These are phyloP conservation scores for Cyclotella baltica DNA, from an alignment of 108 stramenopile species.

Conservation along the genomic window DNA sequence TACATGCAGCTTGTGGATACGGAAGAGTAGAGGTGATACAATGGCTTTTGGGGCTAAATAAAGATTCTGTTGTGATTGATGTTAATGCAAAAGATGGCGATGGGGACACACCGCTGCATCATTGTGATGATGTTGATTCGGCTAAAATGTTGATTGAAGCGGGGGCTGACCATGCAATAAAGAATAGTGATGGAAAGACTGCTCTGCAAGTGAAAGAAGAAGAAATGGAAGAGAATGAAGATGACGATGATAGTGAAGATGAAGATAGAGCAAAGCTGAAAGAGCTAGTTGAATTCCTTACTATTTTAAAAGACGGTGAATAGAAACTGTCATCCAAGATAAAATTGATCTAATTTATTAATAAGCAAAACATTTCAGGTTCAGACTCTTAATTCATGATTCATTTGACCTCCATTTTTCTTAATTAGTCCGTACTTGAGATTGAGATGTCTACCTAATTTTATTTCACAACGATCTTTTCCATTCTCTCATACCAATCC, in stretches of 20 bases:
- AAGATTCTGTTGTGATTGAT: conserved; percentile 22
- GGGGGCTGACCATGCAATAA: conserved; percentile 46
- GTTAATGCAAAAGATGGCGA: conserved; percentile 59
- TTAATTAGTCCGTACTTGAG: too few relatives aligned
- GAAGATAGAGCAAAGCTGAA: conserved; percentile 57
- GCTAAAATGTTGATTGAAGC: conserved; percentile 53
- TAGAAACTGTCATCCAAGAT: too few relatives aligned
- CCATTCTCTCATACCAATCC: conserved; percentile 63
- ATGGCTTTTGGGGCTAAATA: conserved; percentile 48
- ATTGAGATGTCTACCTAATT: too few relatives aligned
- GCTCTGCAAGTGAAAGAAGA: conserved; percentile 46
- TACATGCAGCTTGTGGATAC: conserved; percentile 53
- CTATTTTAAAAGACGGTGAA: conserved; percentile 14
- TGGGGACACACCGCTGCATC: conserved; percentile 67
- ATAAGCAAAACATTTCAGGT: too few relatives aligned
- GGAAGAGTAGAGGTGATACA: conserved; percentile 47
- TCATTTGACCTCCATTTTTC: too few relatives aligned
- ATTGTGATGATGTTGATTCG: conserved; percentile 56
- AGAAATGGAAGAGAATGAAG: conserved; percentile 50
- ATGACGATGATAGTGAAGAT: conserved; percentile 55
- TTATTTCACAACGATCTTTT: conserved; percentile 23
- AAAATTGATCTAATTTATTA: too few relatives aligned
- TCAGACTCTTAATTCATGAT: too few relatives aligned
- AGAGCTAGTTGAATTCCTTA: conserved; percentile 47
- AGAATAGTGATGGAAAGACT: conserved; percentile 53